Evolutionary conservation across 108 stramenopile genomes (phyloP), one percentile per base, ranked within the genome.

Genomic region (Fragilaria crotonensis): DNA sequence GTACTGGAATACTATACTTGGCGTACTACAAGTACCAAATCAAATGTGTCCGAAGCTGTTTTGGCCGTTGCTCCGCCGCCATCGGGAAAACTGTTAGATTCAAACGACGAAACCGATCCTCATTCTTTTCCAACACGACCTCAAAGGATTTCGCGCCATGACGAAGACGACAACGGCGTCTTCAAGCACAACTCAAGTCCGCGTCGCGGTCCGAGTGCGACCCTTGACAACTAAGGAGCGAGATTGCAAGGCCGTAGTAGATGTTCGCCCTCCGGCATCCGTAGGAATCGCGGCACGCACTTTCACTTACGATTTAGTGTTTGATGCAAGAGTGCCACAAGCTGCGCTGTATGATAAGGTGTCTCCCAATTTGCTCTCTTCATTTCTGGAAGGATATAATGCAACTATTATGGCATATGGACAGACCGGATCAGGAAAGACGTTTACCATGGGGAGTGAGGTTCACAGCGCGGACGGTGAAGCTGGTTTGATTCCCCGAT

Each of bases 351-450:
- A 90, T 75, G 51, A 62, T 4, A 62, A 66, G 33, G 87, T 93
- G 2, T 63, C 85, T 1, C 30, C 70, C 3, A 73, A 83, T 14
- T 63, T 97, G 53, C 60, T 96, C 36, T 60, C 75, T 30, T 71
- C 77, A 7, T 89, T 93, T 60, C 25, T 95, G 21, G 90, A 95
- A 57, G 96, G 95, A 19, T 95, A 84, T 73, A 95, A 95, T 63
- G 90, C 78, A 7, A 93, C 89, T 14, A 80, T 86, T 32, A 77
- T 97, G 50, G 94, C 96, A 3, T 97, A 94, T 63, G 93, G 93
- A 2, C 93, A 94, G 60, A 94, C 93, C n/a, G 87, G 89, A 0
- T 73, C 74, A 19, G 93, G 89, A 31, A 89, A 91, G 57, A 90
- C 89, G 5, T 90, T 69, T 52, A 90, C 87, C 0, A 89, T 88